phyloP scores from a whole-genome alignment of 169 alveolate genomes.

The Besnoitia besnoiti region DNA sequence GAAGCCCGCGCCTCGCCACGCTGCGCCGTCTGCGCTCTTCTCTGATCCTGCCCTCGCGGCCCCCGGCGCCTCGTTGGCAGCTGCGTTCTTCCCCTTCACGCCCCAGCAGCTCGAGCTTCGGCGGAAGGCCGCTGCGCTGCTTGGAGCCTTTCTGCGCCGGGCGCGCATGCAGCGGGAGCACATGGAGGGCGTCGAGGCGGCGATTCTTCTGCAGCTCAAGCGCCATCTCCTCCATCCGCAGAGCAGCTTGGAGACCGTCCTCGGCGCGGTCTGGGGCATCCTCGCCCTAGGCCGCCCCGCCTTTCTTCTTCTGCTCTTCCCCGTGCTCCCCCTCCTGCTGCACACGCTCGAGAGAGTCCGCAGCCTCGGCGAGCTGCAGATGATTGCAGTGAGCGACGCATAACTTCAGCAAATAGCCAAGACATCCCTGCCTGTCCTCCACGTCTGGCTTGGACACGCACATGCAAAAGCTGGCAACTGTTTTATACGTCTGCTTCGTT shows the following conservation, averaged over 20 bases:
- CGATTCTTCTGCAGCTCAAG: constrained; percentile 30
- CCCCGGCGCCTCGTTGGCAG: neutral
- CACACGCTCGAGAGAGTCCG: constrained; percentile 8
- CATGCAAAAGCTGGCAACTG: too few relatives aligned
- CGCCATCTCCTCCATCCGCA: constrained; percentile 1
- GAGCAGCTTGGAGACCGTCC: constrained; percentile 51
- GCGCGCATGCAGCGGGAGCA: constrained; percentile 14
- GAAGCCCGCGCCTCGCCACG: neutral
- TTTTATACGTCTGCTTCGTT: too few relatives aligned
- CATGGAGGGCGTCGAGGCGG: constrained; percentile 5
- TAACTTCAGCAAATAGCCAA: too few relatives aligned
- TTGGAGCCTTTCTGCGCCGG: constrained; percentile 5
- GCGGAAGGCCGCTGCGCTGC: constrained; percentile 27
- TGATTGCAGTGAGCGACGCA: neutral
- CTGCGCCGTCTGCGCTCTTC: too few relatives aligned
- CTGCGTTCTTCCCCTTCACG: constrained; percentile 8
- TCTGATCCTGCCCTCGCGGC: neutral
- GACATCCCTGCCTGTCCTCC: too few relatives aligned
- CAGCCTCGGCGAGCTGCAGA: neutral
- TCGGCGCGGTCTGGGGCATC: constrained; percentile 43
- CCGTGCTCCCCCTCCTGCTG: constrained; percentile 25
- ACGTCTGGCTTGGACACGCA: too few relatives aligned
- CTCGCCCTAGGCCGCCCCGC: constrained; percentile 20
- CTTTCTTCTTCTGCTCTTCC: constrained; percentile 8
- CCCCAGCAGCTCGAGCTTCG: constrained; percentile 52